These are phyloP conservation scores for Monilinia fructicola DNA, from an alignment of 2,329 filamentous ascomycete genomes.

Conservation along the genomic window DNA sequence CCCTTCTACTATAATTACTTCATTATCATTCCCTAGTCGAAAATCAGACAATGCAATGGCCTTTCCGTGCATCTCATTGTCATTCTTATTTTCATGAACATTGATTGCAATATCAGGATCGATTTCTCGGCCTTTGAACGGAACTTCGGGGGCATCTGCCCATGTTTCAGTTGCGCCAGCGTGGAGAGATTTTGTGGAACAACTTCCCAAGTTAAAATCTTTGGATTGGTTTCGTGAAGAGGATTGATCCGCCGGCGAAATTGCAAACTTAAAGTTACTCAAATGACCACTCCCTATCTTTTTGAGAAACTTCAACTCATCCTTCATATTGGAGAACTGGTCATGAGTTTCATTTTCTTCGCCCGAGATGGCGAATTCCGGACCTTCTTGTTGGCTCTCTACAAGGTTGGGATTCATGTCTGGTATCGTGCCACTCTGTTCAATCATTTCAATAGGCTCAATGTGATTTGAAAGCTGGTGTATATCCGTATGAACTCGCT, in stretches of 20 bases:
- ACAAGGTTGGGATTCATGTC: too few species aligned
- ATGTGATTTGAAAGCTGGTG: too few species aligned
- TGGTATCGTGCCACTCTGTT: too few species aligned
- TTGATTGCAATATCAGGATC: not conserved
- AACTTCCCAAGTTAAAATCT: not conserved
- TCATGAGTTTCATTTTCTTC: too few species aligned
- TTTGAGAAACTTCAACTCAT: too few species aligned
- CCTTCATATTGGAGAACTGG: too few species aligned
- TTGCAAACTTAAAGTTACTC: too few species aligned
- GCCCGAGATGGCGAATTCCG: too few species aligned
- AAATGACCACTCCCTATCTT: too few species aligned
- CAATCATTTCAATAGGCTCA: too few species aligned
- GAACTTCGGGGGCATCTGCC: not conserved
- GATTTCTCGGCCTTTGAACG: not conserved
- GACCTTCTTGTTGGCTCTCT: too few species aligned
- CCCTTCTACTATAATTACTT: not conserved
- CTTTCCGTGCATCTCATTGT: not conserved
- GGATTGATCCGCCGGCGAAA: not conserved
- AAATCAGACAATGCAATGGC: not conserved
- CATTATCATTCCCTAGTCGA: not conserved
- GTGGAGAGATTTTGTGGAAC: not conserved
- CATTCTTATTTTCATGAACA: not conserved
- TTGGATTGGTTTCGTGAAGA: not conserved
- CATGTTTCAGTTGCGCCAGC: not conserved
- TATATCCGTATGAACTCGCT: too few species aligned